Conservation (phyloP, 257 asterid genomes). For the Scutellaria barbata region DNA sequence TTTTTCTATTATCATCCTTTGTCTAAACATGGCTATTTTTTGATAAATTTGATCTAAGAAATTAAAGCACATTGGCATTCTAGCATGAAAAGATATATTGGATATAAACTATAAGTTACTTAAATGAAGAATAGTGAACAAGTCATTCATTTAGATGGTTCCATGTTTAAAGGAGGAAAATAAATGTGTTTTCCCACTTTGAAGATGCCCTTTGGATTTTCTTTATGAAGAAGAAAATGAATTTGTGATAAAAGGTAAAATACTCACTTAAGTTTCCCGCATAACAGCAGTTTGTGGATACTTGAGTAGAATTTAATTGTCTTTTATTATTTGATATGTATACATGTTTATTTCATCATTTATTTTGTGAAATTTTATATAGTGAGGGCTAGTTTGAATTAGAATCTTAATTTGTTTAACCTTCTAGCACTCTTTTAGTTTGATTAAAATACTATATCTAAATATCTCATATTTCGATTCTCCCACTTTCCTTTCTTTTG, state of each 20-base stretch:
- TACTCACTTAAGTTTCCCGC: background rate
- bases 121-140: background rate
- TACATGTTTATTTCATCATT: no score
- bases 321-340: no score
- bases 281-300: constrained; percentile 1
- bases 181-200: background rate
- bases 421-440: no score
- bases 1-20: background rate
- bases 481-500: no score
- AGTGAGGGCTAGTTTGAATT: no score
- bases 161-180: background rate
- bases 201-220: background rate
- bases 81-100: background rate
- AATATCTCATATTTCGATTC: no score
- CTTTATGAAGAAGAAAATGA: background rate
- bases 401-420: no score
- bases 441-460: no score
- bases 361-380: no score
- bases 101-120: background rate
- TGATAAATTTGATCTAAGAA: background rate
- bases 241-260: background rate
- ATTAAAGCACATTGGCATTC: constrained; percentile 3
- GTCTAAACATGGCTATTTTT: background rate
- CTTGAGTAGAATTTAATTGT: no score
- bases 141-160: constrained; percentile 10